Conservation (phyloP, 306 rosid genomes). For the Prunus mongolica region DNA sequence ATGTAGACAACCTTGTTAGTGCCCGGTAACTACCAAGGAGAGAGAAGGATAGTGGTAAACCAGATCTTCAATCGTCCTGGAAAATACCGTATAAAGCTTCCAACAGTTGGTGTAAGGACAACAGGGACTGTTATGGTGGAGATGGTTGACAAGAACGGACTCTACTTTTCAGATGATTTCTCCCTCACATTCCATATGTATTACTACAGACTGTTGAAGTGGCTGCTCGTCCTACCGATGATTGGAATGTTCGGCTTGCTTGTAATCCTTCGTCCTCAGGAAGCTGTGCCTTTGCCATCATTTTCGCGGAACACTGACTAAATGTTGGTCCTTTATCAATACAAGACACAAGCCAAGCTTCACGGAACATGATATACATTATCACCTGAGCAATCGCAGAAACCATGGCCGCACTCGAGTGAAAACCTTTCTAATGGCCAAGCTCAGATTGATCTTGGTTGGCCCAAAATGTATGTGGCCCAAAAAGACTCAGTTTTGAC, state of each 20-base stretch:
- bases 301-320: constrained; percentile 80
- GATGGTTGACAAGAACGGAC: constrained; percentile 95
- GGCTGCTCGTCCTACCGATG: constrained; percentile 97
- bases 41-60: constrained; percentile 71
- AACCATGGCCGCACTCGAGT: background rate
- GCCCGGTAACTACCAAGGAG: constrained; percentile 98
- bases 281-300: constrained; percentile 84
- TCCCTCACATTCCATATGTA: constrained; percentile 98
- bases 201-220: constrained; percentile 87
- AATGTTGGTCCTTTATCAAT: constrained; percentile 20
- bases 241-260: constrained; percentile 89
- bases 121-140: constrained; percentile 90
- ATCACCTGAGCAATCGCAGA: background rate
- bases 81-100: constrained; percentile 74
- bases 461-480: constrained; percentile 21
- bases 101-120: constrained; percentile 79
- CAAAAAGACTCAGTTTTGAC: constrained; percentile 22
- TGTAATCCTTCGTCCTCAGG: constrained; percentile 89
- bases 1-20: constrained; percentile 77
- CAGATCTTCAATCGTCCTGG: constrained; percentile 64
- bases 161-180: constrained; percentile 86
- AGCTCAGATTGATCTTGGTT: constrained; percentile 10
- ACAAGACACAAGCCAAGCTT: background rate
- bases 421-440: background rate
- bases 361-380: background rate